Conservation (phyloP, 2,329 filamentous ascomycete species). For the Nannizziopsis barbatae region DNA sequence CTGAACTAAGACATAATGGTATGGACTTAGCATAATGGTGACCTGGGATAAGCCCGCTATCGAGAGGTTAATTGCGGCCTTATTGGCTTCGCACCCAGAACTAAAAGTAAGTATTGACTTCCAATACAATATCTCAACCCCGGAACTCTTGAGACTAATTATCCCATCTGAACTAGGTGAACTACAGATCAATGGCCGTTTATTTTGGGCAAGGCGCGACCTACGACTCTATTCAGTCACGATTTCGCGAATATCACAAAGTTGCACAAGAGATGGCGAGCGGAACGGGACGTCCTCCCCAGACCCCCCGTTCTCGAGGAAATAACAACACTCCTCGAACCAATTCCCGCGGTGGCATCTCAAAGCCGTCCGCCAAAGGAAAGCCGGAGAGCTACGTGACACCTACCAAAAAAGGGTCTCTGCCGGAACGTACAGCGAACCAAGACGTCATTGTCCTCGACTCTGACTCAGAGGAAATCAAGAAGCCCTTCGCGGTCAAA, state of each 20-base stretch:
- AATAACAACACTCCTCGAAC: not conserved
- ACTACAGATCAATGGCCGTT: conserved; percentile 35
- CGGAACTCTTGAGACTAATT: not conserved
- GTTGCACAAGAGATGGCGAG: conserved; percentile 27
- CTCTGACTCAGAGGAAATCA: conserved; percentile 12
- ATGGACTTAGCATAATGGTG: conserved; percentile 17
- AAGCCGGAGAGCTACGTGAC: not conserved
- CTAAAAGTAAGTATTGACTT: conserved; percentile 18
- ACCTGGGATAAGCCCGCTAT: conserved; percentile 22
- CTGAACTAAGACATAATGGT: not conserved
- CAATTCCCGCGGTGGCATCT: not conserved
- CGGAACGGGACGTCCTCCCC: conserved; percentile 10
- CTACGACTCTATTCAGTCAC: conserved; percentile 39
- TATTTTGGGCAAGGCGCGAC: conserved; percentile 39
- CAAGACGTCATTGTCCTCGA: conserved; percentile 9
- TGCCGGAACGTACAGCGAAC: not conserved
- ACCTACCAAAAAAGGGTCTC: conserved; percentile 2
- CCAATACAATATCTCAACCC: not conserved
- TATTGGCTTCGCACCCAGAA: conserved; percentile 23
- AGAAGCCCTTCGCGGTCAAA: not conserved
- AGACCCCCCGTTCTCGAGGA: conserved; percentile 15
- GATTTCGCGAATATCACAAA: conserved; percentile 37
- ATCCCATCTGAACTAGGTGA: conserved; percentile 28
- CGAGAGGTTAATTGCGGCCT: conserved; percentile 21
- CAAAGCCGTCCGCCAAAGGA: not conserved